Base-by-base conservation (phyloP, 495 filamentous ascomycete genomes). In the Paragyromitra xinjiangensis region DNA sequence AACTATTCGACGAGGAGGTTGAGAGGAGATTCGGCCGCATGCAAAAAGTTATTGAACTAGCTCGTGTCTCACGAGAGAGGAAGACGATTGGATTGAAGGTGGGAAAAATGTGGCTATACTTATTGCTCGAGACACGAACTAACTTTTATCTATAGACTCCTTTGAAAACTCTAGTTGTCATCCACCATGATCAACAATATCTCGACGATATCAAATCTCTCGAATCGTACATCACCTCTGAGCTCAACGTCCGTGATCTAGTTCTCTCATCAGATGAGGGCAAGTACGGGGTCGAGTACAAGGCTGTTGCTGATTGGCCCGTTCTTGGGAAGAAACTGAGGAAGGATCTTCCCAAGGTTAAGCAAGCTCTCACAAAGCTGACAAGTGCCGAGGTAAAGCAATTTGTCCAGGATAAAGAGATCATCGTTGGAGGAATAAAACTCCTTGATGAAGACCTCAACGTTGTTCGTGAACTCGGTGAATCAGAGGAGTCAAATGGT, bases 271-370 rank as follows among this genome's bases (percentile, higher is more conserved):
- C 90, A 6, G 93, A 99, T 73, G 96, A 98, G 84, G 91, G 88
- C 50, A 92, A 91, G 80, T 97, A 98, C 85, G 91, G 92, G 58
- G 94, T 99, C 22, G 92, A 95, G 80, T 97, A 97, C 85, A 92
- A 90, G 70, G 92, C 93, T 53, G 87, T 87, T 39, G 95, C 93
- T 8, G 95, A 99, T 84, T 98, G 94, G 93, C 92, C 95, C 1
- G 93, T 91, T 0, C 88, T 99, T 45, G 95, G 95, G 72, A 97
- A 97, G 89, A 98, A 98, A 85, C 87, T 98, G 66, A 96, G 93
- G 88, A 98, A 96, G 85, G 95, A 95, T 80, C 92, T 91, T 64
- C 89, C 90, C 77, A 93, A 90, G 83, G 94, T 98, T 67, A 94
- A 94, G 86, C 96, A 95, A 83, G 94, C 93, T 19, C 86, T 99